Evolutionary conservation across 129 eudicot genomes (phyloP), one percentile per base, ranked within the genome.

Genomic region (Solidago caesia): DNA sequence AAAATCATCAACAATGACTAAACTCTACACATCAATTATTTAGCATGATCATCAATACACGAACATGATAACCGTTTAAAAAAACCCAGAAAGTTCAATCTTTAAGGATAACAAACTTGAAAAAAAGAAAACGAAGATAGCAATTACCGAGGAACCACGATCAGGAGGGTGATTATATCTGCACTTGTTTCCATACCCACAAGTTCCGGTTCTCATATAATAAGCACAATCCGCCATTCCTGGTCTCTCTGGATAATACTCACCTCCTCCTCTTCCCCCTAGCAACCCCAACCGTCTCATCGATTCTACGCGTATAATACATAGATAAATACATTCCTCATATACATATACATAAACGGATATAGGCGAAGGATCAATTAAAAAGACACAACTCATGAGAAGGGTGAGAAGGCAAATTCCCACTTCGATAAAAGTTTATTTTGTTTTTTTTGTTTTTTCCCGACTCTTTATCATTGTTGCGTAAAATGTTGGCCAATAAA

Each of bases 101-200:
- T 46, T 74, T 47, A 59, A 14, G 1, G 4, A 39, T 5, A 39
- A 12, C 5, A 59, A 59, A 9, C 45, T 39, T 46, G 29, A 72
- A 70, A 46, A 7, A 72, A 39, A 12, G 9, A 21, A 26, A 79
- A 25, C 68, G 45, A 78, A 62, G 52, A 63, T 57, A 29, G 39
- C 39, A 2, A 74, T 75, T 70, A 93, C 98, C 82, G 82, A 82
- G 80, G 79, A 77, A 70, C 84, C 77, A 8, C 89, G 97, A 80
- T 90, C 97, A 12, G 80, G 92, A 64, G 97, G 98, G 56, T 93
- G 98, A 79, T 93, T 88, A 78, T 83, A 93, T 39, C 98, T 92
- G 79, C 98, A 93, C 83, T 91, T 88, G 78, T 82, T 80, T 68
- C 97, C 98, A 65, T 88, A 93, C 16, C 92, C 97, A 78, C 98